phyloP scores from a whole-genome alignment of 2,329 filamentous ascomycete genomes.

The Coniochaeta sp. region DNA sequence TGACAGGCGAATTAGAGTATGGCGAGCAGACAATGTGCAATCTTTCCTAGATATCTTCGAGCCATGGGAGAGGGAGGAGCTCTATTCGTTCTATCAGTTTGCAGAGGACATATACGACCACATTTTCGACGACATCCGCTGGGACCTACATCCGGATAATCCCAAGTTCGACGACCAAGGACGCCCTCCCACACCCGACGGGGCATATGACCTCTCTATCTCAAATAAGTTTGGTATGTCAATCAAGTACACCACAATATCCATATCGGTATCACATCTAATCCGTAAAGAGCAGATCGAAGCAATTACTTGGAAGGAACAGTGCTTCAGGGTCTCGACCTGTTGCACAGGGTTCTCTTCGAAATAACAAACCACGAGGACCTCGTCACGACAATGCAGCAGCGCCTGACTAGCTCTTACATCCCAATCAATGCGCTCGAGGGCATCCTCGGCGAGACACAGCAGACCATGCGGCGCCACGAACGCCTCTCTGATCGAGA shows the following conservation, averaged over 20 bases:
- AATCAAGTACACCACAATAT: neutral
- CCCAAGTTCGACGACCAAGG: conserved; percentile 4
- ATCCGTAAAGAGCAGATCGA: neutral
- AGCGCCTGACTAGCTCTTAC: neutral
- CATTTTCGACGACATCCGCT: neutral
- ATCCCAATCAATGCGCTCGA: neutral
- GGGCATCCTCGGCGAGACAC: neutral
- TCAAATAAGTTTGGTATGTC: neutral
- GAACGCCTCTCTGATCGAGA: neutral
- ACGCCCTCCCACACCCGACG: conserved; percentile 1
- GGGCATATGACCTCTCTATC: neutral
- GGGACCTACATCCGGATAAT: conserved; percentile 4
- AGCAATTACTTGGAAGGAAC: neutral
- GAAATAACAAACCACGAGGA: conserved; percentile 1
- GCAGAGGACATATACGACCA: neutral
- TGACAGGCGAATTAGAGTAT: conserved; percentile 1
- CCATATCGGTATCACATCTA: neutral
- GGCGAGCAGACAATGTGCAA: neutral
- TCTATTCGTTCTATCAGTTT: conserved; percentile 6
- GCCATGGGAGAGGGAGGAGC: conserved; percentile 12
- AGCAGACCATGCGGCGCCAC: neutral
- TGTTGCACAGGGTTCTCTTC: conserved; percentile 4
- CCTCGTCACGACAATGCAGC: conserved; percentile 24
- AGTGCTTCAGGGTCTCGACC: neutral
- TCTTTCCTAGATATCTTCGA: conserved; percentile 6